Percentiles rank a stretch among this genome's conserved stretches.
Conservation (phyloP, 75 land plant species). For the Picea sitchensis region DNA sequence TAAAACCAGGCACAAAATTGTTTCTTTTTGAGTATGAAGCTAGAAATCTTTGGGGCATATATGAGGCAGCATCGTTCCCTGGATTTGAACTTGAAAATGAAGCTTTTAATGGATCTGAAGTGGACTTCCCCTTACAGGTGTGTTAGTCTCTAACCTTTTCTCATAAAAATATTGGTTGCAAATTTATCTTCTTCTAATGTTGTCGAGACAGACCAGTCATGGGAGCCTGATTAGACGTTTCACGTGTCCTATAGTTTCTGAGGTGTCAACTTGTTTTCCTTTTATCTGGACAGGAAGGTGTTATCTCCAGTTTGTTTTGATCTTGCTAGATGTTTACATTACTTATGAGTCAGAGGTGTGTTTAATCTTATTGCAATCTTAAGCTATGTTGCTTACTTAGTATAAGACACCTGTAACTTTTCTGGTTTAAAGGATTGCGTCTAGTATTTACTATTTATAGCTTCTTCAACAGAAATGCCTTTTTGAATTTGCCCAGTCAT, state of each 20-base stretch:
- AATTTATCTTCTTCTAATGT: neutral
- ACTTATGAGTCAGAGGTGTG: too few species aligned
- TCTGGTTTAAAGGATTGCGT: too few species aligned
- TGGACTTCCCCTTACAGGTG: conserved; percentile 18
- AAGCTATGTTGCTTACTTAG: neutral
- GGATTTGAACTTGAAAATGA: conserved; percentile 14
- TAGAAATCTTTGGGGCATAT: conserved; percentile 12
- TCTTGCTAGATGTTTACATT: too few species aligned
- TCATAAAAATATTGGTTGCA: neutral
- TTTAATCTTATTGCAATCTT: neutral
- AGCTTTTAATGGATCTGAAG: conserved; percentile 5
- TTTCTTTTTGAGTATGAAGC: conserved; percentile 20
- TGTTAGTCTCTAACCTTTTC: neutral
- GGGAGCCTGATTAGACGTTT: neutral
- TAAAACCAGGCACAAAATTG: conserved; percentile 12
- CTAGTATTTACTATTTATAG: too few species aligned
- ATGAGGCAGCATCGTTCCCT: conserved; percentile 7
- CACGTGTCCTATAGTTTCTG: too few species aligned
- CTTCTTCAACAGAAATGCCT: too few species aligned
- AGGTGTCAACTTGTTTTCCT: too few species aligned
- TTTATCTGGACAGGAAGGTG: too few species aligned
- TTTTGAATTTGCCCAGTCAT: too few species aligned
- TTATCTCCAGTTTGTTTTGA: too few species aligned
- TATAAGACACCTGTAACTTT: neutral
- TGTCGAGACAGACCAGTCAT: neutral